Evolutionary conservation across 2,329 filamentous ascomycete genomes (phyloP).

Genomic region (Stachybotrys echinatus): DNA sequence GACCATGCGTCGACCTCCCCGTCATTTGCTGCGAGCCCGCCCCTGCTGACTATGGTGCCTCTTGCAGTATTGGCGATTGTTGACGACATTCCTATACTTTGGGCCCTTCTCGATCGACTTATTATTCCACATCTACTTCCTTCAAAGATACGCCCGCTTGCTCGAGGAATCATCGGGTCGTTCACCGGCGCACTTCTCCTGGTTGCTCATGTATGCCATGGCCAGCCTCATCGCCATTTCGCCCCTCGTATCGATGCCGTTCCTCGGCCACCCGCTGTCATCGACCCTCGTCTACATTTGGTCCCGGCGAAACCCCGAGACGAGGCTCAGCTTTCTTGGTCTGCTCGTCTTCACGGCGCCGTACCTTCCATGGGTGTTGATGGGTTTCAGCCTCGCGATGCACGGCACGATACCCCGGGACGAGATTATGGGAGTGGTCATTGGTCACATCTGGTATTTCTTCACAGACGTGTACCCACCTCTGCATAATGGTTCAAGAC

Average conservation of each 20-base stretch:
- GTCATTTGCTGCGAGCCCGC: neutral
- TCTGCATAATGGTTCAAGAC: slow-evolving; percentile 76
- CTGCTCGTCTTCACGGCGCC: slow-evolving; percentile 88
- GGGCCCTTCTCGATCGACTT: slow-evolving; percentile 91
- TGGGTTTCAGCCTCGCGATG: slow-evolving; percentile 87
- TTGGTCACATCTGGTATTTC: slow-evolving; percentile 97
- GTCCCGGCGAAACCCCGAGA: slow-evolving; percentile 91
- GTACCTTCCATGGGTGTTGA: slow-evolving; percentile 92
- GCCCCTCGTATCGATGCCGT: slow-evolving; percentile 84
- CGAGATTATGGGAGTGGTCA: slow-evolving; percentile 90
- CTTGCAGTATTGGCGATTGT: slow-evolving; percentile 84
- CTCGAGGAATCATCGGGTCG: slow-evolving; percentile 92
- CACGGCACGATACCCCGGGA: slow-evolving; percentile 89
- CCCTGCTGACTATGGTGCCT: slow-evolving; percentile 8
- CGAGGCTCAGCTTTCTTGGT: slow-evolving; percentile 81
- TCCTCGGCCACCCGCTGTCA: slow-evolving; percentile 87
- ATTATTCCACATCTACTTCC: slow-evolving; percentile 96
- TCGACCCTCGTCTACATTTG: slow-evolving; percentile 97
- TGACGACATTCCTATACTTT: slow-evolving; percentile 97
- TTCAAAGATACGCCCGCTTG: slow-evolving; percentile 91
- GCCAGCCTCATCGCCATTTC: slow-evolving; percentile 74
- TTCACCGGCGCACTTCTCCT: slow-evolving; percentile 89
- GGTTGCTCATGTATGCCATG: slow-evolving; percentile 84
- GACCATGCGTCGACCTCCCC: neutral
- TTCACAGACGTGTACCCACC: slow-evolving; percentile 95